Evolutionary conservation across 2,329 filamentous ascomycete genomes (phyloP).

Genomic region (Colletotrichum shisoi): DNA sequence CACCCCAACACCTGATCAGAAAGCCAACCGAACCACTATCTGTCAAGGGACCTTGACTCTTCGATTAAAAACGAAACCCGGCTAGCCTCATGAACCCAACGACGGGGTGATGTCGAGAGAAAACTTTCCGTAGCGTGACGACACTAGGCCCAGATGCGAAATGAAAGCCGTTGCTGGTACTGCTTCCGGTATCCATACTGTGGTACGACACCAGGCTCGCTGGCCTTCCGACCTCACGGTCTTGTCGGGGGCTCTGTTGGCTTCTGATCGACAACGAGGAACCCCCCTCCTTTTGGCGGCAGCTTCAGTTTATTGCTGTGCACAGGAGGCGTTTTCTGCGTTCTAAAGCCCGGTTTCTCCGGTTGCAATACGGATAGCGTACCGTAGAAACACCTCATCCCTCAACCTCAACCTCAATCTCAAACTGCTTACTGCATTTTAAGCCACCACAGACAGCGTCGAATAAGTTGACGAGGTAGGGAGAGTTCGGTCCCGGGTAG

Average conservation of each 20-base stretch:
- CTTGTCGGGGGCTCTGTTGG: constrained; percentile 16
- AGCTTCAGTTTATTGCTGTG: constrained; percentile 2
- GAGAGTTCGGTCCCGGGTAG: not conserved
- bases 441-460: not conserved
- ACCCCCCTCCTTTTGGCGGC: not conserved
- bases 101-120: not conserved
- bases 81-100: constrained; percentile 2
- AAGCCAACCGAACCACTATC: not conserved
- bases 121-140: constrained; percentile 1
- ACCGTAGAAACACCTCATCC: not conserved
- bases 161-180: constrained; percentile 20
- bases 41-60: constrained; percentile 12
- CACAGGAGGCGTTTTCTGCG: not conserved
- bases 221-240: constrained; percentile 13
- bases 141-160: constrained; percentile 18
- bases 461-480: not conserved
- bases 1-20: not conserved
- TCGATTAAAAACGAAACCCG: constrained; percentile 1
- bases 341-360: not conserved
- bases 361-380: not conserved
- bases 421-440: not conserved
- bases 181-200: no score
- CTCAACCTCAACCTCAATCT: no score
- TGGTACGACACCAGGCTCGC: not conserved
- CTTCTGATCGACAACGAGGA: constrained; percentile 12